Conservation (phyloP, 1,284 basidiomycete genomes). For the Blastosporella zonata region DNA sequence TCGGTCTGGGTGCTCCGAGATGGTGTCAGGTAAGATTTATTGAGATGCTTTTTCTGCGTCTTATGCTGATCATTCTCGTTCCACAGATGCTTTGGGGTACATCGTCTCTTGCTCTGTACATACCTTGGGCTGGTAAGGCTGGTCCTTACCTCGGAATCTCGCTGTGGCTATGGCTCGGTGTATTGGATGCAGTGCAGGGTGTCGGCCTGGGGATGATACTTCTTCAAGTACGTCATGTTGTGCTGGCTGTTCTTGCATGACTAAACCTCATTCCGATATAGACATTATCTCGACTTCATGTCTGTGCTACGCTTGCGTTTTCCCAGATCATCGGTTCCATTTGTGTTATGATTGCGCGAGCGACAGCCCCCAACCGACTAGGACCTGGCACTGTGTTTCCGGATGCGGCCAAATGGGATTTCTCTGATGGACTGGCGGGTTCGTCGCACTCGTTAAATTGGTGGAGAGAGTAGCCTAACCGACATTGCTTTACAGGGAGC, state of each 20-base stretch:
- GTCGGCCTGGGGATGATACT: constrained; percentile 93
- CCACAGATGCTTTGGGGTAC: constrained; percentile 81
- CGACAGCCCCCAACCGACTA: constrained; percentile 79
- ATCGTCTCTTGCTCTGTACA: constrained; percentile 83
- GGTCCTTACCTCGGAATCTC: constrained; percentile 87
- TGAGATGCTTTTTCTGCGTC: constrained; percentile 2
- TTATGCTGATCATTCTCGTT: not conserved
- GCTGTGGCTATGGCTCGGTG: constrained; percentile 92
- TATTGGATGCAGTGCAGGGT: constrained; percentile 89
- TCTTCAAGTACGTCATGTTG: constrained; percentile 56
- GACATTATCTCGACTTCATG: constrained; percentile 88
- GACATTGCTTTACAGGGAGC: constrained; percentile 42
- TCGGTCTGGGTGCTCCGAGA: constrained; percentile 85
- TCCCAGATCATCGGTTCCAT: constrained; percentile 81
- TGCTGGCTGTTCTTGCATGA: not conserved
- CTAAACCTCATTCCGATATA: constrained; percentile 27
- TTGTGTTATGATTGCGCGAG: constrained; percentile 83
- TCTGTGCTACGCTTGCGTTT: constrained; percentile 87
- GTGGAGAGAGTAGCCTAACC: constrained; percentile 3
- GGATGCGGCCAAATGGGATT: constrained; percentile 87
- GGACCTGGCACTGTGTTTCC: constrained; percentile 90
- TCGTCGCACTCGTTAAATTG: constrained; percentile 13
- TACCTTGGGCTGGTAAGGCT: constrained; percentile 83
- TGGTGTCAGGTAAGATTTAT: constrained; percentile 76
- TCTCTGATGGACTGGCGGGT: constrained; percentile 63